Evolutionary conservation across 768 basidiomycete genomes (phyloP).

Genomic region (Mycena vulgaris): DNA sequence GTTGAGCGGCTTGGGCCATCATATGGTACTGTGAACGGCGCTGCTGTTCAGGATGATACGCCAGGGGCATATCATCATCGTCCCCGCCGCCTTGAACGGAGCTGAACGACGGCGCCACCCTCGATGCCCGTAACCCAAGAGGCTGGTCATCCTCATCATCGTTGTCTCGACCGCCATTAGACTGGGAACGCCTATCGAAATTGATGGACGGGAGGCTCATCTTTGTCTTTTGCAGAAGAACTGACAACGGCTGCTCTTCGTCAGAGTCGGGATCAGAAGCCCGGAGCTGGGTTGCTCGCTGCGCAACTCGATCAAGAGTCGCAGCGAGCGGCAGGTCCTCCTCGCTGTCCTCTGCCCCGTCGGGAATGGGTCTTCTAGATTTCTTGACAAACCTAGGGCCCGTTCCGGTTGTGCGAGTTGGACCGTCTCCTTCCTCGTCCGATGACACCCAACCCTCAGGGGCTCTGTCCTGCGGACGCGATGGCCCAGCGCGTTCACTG

Average conservation of each 20-base stretch:
- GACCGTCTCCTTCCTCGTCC: conserved; percentile 72
- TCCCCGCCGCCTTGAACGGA: conserved; percentile 54
- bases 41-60: conserved; percentile 85
- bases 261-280: conserved; percentile 65
- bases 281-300: conserved; percentile 54
- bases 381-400: conserved; percentile 67
- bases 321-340: conserved; percentile 86
- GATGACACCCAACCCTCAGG: conserved; percentile 71
- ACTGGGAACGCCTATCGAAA: conserved; percentile 52
- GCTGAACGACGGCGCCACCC: conserved; percentile 49
- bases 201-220: conserved; percentile 60
- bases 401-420: conserved; percentile 70
- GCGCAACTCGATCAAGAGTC: conserved; percentile 69
- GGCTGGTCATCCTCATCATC: conserved; percentile 82
- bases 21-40: conserved; percentile 79
- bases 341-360: conserved; percentile 69
- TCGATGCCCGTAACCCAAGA: conserved; percentile 78
- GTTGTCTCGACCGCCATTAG: conserved; percentile 50
- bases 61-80: conserved; percentile 82
- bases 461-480: conserved; percentile 23
- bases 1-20: conserved; percentile 56
- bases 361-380: conserved; percentile 35
- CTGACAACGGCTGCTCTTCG: conserved; percentile 81
- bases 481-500: conserved; percentile 52
- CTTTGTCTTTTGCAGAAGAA: conserved; percentile 65